Evolutionary conservation across 257 asterid species (phyloP).

Genomic region (Leonotis leonurus): DNA sequence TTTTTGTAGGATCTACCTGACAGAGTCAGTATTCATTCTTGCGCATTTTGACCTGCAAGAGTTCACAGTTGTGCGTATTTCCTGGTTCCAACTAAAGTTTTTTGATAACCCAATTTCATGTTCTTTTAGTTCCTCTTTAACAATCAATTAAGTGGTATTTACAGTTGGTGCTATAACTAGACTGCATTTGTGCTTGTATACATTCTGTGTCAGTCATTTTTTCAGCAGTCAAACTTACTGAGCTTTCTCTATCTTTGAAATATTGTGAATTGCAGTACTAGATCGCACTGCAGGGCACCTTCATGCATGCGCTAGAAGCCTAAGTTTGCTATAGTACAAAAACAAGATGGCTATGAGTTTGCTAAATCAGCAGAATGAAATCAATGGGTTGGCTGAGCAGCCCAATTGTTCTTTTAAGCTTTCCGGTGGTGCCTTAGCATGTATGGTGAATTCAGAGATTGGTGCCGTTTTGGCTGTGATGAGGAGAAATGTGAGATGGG

Average conservation of each 20-base stretch:
- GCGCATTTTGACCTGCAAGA: no score
- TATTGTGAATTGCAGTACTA: slow-evolving; percentile 18
- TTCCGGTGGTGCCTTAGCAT: slow-evolving; percentile 73
- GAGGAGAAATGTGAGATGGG: slow-evolving; percentile 99
- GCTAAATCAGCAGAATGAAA: slow-evolving; percentile 38
- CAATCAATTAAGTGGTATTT: background rate
- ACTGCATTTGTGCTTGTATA: background rate
- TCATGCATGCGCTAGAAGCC: slow-evolving; percentile 20
- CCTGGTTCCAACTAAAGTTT: no score
- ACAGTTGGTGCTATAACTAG: background rate
- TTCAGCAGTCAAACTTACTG: background rate
- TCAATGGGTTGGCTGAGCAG: slow-evolving; percentile 35
- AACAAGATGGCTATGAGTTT: slow-evolving; percentile 41
- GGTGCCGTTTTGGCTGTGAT: slow-evolving; percentile 97
- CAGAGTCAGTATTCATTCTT: no score
- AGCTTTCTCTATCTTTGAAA: background rate
- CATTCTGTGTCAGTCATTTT: background rate
- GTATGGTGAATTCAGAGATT: slow-evolving; percentile 86
- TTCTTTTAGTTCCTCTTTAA: background rate
- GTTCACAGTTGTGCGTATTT: no score
- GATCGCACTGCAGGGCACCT: slow-evolving; percentile 19
- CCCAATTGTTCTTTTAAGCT: slow-evolving; percentile 38
- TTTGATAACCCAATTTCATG: background rate
- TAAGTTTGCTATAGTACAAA: slow-evolving; percentile 25
- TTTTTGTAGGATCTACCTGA: no score